These are phyloP conservation scores for Aspergillus mulundensis DNA, from an alignment of 495 filamentous ascomycete genomes.

Conservation along the genomic window DNA sequence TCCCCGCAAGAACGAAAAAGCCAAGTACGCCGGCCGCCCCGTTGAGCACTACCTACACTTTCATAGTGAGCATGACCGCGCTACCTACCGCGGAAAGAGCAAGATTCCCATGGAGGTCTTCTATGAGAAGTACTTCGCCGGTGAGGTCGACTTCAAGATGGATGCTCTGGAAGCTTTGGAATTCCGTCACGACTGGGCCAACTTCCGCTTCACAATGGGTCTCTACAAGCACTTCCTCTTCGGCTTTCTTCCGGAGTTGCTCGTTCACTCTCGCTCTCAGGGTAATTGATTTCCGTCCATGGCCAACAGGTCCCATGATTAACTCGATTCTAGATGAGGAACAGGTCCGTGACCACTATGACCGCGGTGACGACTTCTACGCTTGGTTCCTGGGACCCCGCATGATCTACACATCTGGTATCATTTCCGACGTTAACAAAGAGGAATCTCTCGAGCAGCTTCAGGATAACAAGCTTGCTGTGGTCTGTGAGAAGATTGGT, in stretches of 20 bases:
- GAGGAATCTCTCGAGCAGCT: constrained; percentile 65
- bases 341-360: constrained; percentile 72
- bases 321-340: constrained; percentile 56
- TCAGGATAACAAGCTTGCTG: constrained; percentile 66
- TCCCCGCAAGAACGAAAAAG: constrained; percentile 61
- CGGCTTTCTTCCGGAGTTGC: constrained; percentile 64
- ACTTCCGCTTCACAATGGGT: constrained; percentile 62
- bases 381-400: constrained; percentile 70
- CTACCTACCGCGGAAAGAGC: constrained; percentile 56
- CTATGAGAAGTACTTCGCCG: constrained; percentile 64
- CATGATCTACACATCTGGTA: constrained; percentile 71
- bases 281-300: constrained; percentile 37
- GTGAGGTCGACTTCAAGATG: constrained; percentile 61
- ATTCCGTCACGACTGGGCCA: constrained; percentile 66
- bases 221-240: constrained; percentile 65
- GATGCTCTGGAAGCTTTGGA: constrained; percentile 58
- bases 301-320: constrained; percentile 8
- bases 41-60: constrained; percentile 64
- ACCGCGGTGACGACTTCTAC: constrained; percentile 73
- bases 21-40: constrained; percentile 54
- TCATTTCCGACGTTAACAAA: constrained; percentile 61
- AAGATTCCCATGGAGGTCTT: constrained; percentile 65
- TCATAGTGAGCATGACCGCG: constrained; percentile 51
- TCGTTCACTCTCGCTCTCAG: constrained; percentile 66
- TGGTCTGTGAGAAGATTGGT: constrained; percentile 70